Percentiles rank a stretch among this genome's conserved stretches.
These are phyloP conservation scores for Musa beccarii DNA, from an alignment of 176 grass and related monocot species.

Conservation along the genomic window DNA sequence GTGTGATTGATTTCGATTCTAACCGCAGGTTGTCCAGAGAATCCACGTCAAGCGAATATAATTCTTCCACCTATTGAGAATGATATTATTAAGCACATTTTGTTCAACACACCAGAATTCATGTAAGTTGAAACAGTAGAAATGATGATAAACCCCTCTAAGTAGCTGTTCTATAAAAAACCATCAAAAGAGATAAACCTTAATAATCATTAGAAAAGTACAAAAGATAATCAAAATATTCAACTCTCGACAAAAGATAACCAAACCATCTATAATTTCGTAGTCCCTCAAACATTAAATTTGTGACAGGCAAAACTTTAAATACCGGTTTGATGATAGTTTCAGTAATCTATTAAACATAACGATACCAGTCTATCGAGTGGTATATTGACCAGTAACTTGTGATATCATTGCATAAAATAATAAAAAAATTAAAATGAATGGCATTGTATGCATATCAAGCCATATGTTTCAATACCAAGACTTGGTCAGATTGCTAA, in stretches of 20 bases:
- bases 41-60: slow-evolving; percentile 94
- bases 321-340: too few species aligned
- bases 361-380: too few species aligned
- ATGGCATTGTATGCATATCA: too few species aligned
- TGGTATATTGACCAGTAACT: too few species aligned
- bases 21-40: slow-evolving; percentile 75
- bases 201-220: not conserved
- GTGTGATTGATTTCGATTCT: not conserved
- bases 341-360: too few species aligned
- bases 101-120: not conserved
- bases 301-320: not conserved
- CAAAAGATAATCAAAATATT: not conserved
- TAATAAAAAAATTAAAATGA: too few species aligned
- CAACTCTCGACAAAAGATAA: not conserved
- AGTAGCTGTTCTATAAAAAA: not conserved
- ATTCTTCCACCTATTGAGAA: slow-evolving; percentile 73
- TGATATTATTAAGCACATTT: slow-evolving; percentile 10
- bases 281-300: not conserved
- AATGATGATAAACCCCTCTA: not conserved
- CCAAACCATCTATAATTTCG: not conserved
- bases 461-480: too few species aligned
- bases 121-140: not conserved
- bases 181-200: not conserved
- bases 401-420: too few species aligned
- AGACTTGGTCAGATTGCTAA: too few species aligned